Evolutionary conservation across 2,329 filamentous ascomycete species (phyloP).

Genomic region (Bipolaris victoriae): DNA sequence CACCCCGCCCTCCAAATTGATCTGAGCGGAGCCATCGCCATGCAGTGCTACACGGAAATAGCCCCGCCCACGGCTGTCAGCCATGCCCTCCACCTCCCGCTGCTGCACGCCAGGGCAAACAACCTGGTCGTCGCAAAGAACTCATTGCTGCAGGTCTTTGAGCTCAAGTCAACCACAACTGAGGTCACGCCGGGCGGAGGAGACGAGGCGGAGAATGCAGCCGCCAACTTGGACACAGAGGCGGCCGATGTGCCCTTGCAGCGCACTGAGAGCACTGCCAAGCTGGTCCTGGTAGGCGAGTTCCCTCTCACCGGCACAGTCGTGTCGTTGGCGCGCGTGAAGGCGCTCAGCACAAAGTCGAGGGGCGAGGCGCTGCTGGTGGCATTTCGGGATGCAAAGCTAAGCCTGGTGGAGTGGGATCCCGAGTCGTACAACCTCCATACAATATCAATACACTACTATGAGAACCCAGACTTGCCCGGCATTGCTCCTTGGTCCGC

Average conservation of each 20-base stretch:
- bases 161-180: conserved; percentile 69
- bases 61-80: conserved; percentile 93
- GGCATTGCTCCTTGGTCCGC: conserved; percentile 78
- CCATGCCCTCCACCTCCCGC: conserved; percentile 79
- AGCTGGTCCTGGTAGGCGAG: conserved; percentile 84
- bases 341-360: conserved; percentile 72
- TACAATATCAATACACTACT: conserved; percentile 96
- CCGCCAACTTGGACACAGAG: conserved; percentile 59
- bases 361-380: conserved; percentile 84
- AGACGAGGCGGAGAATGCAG: conserved; percentile 47
- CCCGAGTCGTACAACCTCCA: conserved; percentile 76
- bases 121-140: conserved; percentile 93
- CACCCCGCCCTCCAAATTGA: conserved; percentile 17
- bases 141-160: conserved; percentile 90
- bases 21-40: conserved; percentile 50
- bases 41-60: conserved; percentile 98
- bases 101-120: conserved; percentile 74
- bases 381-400: conserved; percentile 87
- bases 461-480: conserved; percentile 89
- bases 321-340: conserved; percentile 80
- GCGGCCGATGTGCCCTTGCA: conserved; percentile 51
- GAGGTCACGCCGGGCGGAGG: conserved; percentile 58
- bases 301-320: conserved; percentile 84
- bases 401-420: conserved; percentile 95
- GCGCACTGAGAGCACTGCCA: conserved; percentile 72